Conservation (phyloP, 768 basidiomycete species). For the Russula earlei region DNA sequence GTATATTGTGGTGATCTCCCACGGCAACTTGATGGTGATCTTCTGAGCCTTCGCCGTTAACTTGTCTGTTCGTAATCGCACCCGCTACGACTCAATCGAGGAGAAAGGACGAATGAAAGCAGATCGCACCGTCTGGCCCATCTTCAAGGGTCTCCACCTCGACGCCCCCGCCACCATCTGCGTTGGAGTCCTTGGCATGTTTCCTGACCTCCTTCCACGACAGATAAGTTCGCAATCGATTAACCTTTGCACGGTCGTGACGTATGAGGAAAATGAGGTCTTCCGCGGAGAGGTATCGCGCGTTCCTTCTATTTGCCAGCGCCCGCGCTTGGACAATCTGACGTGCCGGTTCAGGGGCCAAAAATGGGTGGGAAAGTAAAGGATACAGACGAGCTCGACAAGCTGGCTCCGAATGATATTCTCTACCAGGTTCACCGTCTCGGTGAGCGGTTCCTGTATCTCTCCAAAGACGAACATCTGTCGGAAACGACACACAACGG, state of each 20-base stretch:
- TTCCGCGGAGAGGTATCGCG: conserved; percentile 81
- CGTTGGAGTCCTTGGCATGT: conserved; percentile 84
- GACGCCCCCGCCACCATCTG: conserved; percentile 68
- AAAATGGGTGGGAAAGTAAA: background rate
- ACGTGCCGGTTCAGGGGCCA: conserved; percentile 5
- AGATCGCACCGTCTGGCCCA: conserved; percentile 57
- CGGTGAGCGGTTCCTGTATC: conserved; percentile 79
- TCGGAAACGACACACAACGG: background rate
- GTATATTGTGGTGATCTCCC: conserved; percentile 91
- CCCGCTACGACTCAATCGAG: too few relatives aligned
- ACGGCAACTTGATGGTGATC: conserved; percentile 90
- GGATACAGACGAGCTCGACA: conserved; percentile 65
- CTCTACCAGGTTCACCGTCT: conserved; percentile 90
- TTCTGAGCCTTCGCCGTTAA: conserved; percentile 79
- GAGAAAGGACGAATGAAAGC: background rate
- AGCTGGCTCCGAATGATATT: conserved; percentile 88
- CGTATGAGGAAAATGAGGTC: conserved; percentile 96
- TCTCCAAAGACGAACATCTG: conserved; percentile 98
- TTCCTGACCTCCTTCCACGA: conserved; percentile 98
- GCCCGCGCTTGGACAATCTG: conserved; percentile 87
- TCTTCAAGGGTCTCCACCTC: conserved; percentile 82
- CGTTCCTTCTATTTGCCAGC: conserved; percentile 71
- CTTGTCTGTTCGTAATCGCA: conserved; percentile 43
- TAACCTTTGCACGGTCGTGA: conserved; percentile 89
- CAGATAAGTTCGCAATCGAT: conserved; percentile 83